phyloP scores from a whole-genome alignment of 23 red algal genomes.

The Gracilariopsis chorda region DNA sequence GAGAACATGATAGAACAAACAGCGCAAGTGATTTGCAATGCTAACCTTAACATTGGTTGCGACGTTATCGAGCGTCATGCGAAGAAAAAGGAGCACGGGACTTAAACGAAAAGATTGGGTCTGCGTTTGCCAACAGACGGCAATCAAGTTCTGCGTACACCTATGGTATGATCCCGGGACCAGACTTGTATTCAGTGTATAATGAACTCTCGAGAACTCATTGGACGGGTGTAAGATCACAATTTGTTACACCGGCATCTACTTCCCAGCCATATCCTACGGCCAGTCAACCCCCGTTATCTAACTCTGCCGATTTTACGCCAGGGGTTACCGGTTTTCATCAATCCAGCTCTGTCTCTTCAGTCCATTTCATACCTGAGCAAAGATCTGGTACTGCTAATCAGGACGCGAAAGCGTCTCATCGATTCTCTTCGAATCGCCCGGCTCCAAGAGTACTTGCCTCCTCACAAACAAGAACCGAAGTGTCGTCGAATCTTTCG shows the following conservation, averaged over 20 bases:
- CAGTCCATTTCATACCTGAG: constrained; percentile 8
- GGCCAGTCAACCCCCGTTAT: neutral
- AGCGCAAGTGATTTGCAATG: constrained; percentile 75
- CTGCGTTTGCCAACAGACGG: constrained; percentile 40
- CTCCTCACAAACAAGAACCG: neutral
- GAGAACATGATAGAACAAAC: constrained; percentile 85
- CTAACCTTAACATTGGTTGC: constrained; percentile 92
- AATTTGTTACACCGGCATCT: neutral
- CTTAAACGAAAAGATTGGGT: constrained; percentile 70
- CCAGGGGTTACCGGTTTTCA: neutral
- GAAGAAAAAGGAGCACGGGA: constrained; percentile 70
- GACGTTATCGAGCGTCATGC: constrained; percentile 94
- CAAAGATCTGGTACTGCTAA: neutral
- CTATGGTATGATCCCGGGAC: constrained; percentile 15
- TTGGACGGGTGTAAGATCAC: neutral
- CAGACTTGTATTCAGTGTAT: constrained; percentile 55
- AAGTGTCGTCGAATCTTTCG: neutral
- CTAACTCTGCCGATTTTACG: neutral
- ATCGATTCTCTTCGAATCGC: neutral
- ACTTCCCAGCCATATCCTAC: neutral
- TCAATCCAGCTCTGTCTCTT: neutral
- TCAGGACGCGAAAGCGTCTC: neutral
- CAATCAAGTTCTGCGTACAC: constrained; percentile 25
- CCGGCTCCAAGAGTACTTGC: neutral
- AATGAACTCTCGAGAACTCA: constrained; percentile 51